Evolutionary conservation across 805 yeast genomes (phyloP).

Genomic region (Candida anglica): DNA sequence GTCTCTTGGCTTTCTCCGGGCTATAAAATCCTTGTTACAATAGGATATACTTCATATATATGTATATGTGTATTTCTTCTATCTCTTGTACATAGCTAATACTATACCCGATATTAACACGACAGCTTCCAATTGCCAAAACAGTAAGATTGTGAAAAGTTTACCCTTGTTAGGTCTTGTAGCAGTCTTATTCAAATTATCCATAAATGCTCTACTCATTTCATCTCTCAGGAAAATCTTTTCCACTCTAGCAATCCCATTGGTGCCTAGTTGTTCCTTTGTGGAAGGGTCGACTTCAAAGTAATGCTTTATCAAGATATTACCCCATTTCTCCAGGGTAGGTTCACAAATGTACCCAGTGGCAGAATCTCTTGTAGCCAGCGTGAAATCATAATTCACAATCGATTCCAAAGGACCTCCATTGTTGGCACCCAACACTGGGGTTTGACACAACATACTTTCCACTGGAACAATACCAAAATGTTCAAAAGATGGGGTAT

Average conservation of each 20-base stretch:
- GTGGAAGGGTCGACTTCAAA: constrained; percentile 13
- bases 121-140: constrained; percentile 11
- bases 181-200: constrained; percentile 11
- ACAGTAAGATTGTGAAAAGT: constrained; percentile 6
- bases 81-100: not conserved
- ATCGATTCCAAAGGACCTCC: constrained; percentile 94
- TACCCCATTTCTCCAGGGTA: constrained; percentile 51
- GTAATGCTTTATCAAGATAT: constrained; percentile 40
- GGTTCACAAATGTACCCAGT: constrained; percentile 63
- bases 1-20: constrained; percentile 1
- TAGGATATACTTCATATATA: too few relatives aligned
- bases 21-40: constrained; percentile 1
- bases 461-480: constrained; percentile 98
- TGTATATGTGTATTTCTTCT: too few relatives aligned
- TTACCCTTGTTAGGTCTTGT: constrained; percentile 15
- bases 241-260: constrained; percentile 34
- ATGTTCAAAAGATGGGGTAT: constrained; percentile 91
- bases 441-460: constrained; percentile 80
- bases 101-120: not conserved
- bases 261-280: constrained; percentile 25
- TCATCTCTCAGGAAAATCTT: constrained; percentile 42
- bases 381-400: constrained; percentile 22
- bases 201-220: constrained; percentile 32
- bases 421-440: constrained; percentile 79
- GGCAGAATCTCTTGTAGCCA: constrained; percentile 19